Evolutionary conservation across 129 eudicot genomes (phyloP), one percentile per base, ranked within the genome.

Genomic region (Helichrysum umbraculigerum): DNA sequence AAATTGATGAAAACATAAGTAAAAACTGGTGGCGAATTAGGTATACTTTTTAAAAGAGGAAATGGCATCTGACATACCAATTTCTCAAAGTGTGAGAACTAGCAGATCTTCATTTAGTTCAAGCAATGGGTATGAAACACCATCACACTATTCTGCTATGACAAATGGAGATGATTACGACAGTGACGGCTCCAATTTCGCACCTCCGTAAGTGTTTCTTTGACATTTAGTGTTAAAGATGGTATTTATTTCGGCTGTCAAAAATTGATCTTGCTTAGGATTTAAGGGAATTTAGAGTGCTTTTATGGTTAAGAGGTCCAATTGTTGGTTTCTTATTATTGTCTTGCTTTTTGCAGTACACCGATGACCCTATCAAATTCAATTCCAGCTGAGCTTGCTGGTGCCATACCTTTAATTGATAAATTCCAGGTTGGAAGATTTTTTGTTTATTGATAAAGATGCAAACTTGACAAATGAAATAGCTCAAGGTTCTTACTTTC

Each of bases 161-260:
- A 84, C 93, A 16, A 95, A 89, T 64, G 96, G 90, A 33, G 99
- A 95, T 78, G 99, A 88, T 74, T 95, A 91, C 76, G 99, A 95
- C 59, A 91, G 96, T 50, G 99, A 95, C 78, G 95, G 97, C 72
- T 89, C 94, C 35, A 91, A 83, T 81, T 91, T 95, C 25, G 96
- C 96, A 12, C 96, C 97, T n/a, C 93, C 96, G 97, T 94, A 76
- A 87, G 99, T 81, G 71, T 80, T 70, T 60, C 2, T 16, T 35
- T 47, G 54, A 47, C 10, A 47, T 14, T 47, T 47, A 4, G 52
- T 44, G 15, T 44, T 44, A 2, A 44, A 44, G 17, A 14, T 47
- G n/a, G 1, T 8, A 30, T 33, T 47, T 66, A 0, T 41, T 41
- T 69, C 25, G n/a, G 6, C 2, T 62, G 11, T 74, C 41, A 57